A percentile compares a stretch with the other conserved stretches of the same genome.
phyloP scores from a whole-genome alignment of 2,329 filamentous ascomycete genomes.

The Fusarium compactum region DNA sequence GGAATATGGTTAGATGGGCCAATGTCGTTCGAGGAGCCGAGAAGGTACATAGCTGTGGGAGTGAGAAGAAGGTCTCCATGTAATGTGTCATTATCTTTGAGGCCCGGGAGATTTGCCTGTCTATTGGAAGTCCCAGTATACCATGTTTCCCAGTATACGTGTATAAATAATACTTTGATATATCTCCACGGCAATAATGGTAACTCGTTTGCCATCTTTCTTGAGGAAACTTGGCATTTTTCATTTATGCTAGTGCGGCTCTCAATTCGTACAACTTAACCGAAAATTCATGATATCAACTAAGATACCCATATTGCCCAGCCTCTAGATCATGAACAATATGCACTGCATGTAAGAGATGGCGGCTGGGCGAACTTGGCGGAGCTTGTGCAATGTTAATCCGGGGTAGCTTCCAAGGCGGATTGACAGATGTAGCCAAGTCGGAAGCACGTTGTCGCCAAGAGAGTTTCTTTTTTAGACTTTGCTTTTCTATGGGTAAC shows the following conservation, averaged over 20 bases:
- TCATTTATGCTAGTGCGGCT: too few species aligned
- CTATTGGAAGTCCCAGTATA: background rate
- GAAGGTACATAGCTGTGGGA: slow-evolving; percentile 25
- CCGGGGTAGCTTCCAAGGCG: slow-evolving; percentile 25
- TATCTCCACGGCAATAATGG: background rate
- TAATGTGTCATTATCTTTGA: background rate
- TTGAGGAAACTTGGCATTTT: background rate
- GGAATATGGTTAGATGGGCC: slow-evolving; percentile 21
- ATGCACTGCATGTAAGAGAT: slow-evolving; percentile 10
- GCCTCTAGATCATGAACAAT: slow-evolving; percentile 17
- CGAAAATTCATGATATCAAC: slow-evolving; percentile 9
- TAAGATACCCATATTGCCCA: slow-evolving; percentile 1
- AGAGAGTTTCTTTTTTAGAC: background rate
- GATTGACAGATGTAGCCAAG: slow-evolving; percentile 15
- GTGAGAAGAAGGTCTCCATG: slow-evolving; percentile 8
- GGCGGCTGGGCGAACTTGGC: slow-evolving; percentile 27
- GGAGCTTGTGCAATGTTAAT: slow-evolving; percentile 27
- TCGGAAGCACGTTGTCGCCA: background rate
- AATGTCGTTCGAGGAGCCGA: slow-evolving; percentile 25
- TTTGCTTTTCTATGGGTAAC: background rate
- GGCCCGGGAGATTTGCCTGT: background rate
- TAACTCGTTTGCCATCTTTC: background rate
- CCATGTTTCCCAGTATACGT: background rate
- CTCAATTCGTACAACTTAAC: background rate
- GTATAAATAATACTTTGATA: background rate